phyloP scores from a whole-genome alignment of 2,329 filamentous ascomycete genomes.

The Colletotrichum nymphaeae region DNA sequence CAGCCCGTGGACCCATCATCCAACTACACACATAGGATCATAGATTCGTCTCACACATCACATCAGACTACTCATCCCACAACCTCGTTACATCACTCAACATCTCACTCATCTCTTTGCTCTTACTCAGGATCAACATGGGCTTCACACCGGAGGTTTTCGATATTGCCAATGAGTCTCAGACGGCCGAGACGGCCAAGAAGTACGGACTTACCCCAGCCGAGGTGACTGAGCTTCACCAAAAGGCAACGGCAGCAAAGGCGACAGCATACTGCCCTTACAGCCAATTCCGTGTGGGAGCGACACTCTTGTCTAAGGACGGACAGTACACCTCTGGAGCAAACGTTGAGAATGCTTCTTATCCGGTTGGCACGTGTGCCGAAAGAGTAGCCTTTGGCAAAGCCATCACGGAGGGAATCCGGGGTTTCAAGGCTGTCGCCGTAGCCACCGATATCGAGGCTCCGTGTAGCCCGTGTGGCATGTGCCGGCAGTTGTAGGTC shows the following conservation, averaged over 20 bases:
- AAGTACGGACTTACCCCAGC: constrained; percentile 63
- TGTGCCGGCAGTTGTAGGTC: constrained; percentile 91
- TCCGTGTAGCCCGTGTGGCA: constrained; percentile 85
- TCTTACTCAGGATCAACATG: constrained; percentile 17
- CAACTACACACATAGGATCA: constrained; percentile 4
- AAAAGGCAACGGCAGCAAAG: constrained; percentile 77
- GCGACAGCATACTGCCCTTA: constrained; percentile 89
- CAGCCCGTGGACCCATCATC: constrained; percentile 8
- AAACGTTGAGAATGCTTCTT: constrained; percentile 93
- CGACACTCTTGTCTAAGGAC: constrained; percentile 73
- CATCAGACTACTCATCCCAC: constrained; percentile 4
- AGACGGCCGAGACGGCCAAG: constrained; percentile 45
- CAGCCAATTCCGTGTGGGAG: constrained; percentile 91
- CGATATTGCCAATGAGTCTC: constrained; percentile 41
- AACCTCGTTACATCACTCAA: not conserved
- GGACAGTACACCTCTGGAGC: constrained; percentile 76
- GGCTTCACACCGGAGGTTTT: constrained; percentile 33
- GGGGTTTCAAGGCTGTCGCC: constrained; percentile 79
- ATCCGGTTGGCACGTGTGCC: constrained; percentile 95
- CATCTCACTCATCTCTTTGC: not conserved
- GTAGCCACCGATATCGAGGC: constrained; percentile 83
- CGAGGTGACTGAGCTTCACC: constrained; percentile 74
- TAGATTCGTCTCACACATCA: constrained; percentile 16
- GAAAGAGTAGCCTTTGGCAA: constrained; percentile 90
- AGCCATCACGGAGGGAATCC: constrained; percentile 73